Evolutionary conservation across 2,329 filamentous ascomycete genomes (phyloP).

Genomic region (Monosporascus sp.): DNA sequence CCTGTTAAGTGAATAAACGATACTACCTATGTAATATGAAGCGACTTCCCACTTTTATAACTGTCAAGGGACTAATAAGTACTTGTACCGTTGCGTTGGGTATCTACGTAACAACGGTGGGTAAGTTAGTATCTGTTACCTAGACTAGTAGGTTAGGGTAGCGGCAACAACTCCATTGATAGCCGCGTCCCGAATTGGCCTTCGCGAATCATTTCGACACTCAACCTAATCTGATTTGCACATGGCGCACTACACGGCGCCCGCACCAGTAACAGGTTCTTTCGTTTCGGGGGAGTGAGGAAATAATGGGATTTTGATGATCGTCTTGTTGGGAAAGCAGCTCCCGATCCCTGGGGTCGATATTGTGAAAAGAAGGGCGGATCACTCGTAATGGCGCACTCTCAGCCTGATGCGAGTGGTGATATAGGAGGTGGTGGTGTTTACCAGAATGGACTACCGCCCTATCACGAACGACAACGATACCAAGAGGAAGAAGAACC

Average conservation of each 20-base stretch:
- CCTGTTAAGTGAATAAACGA: too few species aligned
- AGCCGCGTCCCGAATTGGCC: not conserved
- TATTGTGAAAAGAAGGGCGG: not conserved
- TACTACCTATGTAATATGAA: too few species aligned
- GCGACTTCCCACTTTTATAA: too few species aligned
- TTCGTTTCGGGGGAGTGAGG: not conserved
- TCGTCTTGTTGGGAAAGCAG: not conserved
- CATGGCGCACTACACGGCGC: not conserved
- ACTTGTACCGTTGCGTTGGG: too few species aligned
- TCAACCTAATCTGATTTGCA: not conserved
- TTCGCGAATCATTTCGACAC: too few species aligned
- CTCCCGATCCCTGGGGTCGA: not conserved
- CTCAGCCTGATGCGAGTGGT: constrained; percentile 6
- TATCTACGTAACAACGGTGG: too few species aligned
- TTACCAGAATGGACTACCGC: constrained; percentile 21
- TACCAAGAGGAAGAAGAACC: constrained; percentile 11
- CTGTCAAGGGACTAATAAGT: too few species aligned
- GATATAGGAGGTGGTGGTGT: not conserved
- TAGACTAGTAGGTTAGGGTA: too few species aligned
- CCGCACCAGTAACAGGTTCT: not conserved
- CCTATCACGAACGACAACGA: constrained; percentile 16
- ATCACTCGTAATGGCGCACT: constrained; percentile 18
- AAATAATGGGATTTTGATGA: not conserved
- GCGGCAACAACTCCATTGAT: not conserved
- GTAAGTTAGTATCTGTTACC: too few species aligned